A percentile compares a stretch with the other conserved stretches of the same genome.
phyloP scores from a whole-genome alignment of 768 basidiomycete species.

The Tricholoma sp. region DNA sequence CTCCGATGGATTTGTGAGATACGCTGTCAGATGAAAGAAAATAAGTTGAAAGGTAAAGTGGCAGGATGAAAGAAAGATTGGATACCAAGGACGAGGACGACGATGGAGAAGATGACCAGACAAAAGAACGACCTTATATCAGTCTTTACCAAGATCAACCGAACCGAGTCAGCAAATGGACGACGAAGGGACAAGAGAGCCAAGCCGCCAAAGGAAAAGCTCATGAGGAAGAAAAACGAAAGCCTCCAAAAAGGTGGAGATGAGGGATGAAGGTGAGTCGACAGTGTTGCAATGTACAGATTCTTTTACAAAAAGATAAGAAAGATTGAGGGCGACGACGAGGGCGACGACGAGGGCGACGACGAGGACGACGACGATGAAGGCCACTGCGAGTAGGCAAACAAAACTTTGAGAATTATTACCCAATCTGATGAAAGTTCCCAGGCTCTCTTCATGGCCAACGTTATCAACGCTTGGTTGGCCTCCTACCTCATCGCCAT shows the following conservation, averaged over 20 bases:
- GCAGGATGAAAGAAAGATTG: slow-evolving; percentile 10
- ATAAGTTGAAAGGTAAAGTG: slow-evolving; percentile 1
- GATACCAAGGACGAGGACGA: slow-evolving; percentile 71
- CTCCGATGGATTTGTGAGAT: slow-evolving; percentile 92
- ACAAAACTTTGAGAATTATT: neutral
- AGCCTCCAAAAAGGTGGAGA: slow-evolving; percentile 34
- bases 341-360: slow-evolving; percentile 1
- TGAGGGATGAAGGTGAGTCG: slow-evolving; percentile 25
- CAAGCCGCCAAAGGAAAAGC: slow-evolving; percentile 58
- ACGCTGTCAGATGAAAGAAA: slow-evolving; percentile 47
- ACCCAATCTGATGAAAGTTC: no score
- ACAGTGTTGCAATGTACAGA: slow-evolving; percentile 34
- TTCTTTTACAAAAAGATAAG: neutral
- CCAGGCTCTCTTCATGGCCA: slow-evolving; percentile 23
- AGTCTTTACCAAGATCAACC: slow-evolving; percentile 47
- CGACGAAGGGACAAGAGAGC: slow-evolving; percentile 55
- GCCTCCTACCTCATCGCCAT: slow-evolving; percentile 42
- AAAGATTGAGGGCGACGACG: neutral
- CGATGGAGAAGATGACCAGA: slow-evolving; percentile 60
- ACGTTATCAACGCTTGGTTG: slow-evolving; percentile 51
- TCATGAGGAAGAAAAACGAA: slow-evolving; percentile 54
- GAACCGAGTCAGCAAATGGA: slow-evolving; percentile 46
- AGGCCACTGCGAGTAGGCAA: neutral
- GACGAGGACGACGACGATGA: slow-evolving; percentile 11
- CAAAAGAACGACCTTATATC: slow-evolving; percentile 71